Evolutionary conservation across 257 asterid species (phyloP), one percentile per base, ranked within the genome.

Genomic region (Scutellaria barbata): DNA sequence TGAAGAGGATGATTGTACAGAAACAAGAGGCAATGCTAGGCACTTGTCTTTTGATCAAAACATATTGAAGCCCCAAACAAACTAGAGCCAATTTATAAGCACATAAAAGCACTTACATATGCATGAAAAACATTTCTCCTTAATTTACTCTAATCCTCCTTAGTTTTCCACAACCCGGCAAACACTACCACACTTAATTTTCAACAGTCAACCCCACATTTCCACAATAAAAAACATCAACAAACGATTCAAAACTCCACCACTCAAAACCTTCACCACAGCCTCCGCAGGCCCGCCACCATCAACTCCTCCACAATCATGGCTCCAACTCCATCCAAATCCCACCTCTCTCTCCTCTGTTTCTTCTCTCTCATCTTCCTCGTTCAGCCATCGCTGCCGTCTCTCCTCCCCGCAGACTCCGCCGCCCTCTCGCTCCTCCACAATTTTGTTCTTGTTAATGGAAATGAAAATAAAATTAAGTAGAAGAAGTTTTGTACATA

Each of bases 331-430:
- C 67, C 76, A 35, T 35, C 72, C 50, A 74, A 72, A 50, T 63
- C 75, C 76, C 83, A 57, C 22, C 25, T 85, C 83, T 55, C 64
- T 7, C 47, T 87, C 60, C 22, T 80, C 47, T 63, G 18, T 40
- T 74, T 71, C 72, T 59, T 83, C 74, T 63, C 82, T 30, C 77
- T 87, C 8, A 11, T 76, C 35, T 68, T 84, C 56, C 64, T 80
- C 7, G 89, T 63, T 69, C 92, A 84, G 20, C 82, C 97, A 77
- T 79, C 39, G 9, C 0, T 64, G 8, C 78, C 70, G 14, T 57
- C 66, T 47, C 90, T 90, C 43, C 75, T 81, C 74, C 81, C 78
- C 61, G 80, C 89, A 3, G 96, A 93, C 37, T 69, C 54, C 37
- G 74, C 74, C 1, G 95, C 97, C 55, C 63, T 90, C 52, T 14